Base-by-base conservation (phyloP, 306 rosid genomes). In the Carpinus viminea region DNA sequence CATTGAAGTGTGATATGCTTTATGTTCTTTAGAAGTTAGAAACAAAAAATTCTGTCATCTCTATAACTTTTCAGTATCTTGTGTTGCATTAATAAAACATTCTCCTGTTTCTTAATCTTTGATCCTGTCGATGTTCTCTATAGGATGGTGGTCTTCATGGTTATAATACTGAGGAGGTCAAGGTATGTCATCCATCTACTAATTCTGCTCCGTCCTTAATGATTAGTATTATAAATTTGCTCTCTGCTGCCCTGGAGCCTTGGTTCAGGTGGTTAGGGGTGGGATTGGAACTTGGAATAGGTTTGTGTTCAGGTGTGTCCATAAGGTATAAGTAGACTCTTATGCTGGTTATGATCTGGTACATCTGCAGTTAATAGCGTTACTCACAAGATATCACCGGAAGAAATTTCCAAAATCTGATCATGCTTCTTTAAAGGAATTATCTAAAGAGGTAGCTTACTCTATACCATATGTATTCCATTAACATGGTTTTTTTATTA, bases 351-450 rank as follows among this genome's bases (percentile, higher is more conserved):
- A 31, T 64, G 15, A 66, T 7, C 56, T 47, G 15, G 47, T 50
- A 54, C 55, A 50, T 72, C 38, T 34, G 20, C 82, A 85, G 88
- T 45, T 85, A 55, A 82, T 85, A 56, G 86, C 86, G 31, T 76
- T 85, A 52, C 88, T 78, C 47, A 59, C 81, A 69, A 78, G 81
- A 55, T 56, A 85, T 68, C 85, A 82, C 56, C 75, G 83, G 52
- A 81, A 85, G 83, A 72, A 81, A 34, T 81, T 85, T 12, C 85
- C 88, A 66, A 81, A 79, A 56, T 62, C 74, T 20, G 76, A 75
- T 68, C 82, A 68, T 50, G 56, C 72, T 71, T 77, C 69, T 59
- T 81, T 81, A 15, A 56, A 52, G 52, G 74, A 75, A 48, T 24
- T 81, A 8, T 17, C 85, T 12, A 24, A 56, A 24, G 74, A 81